Base-by-base conservation (phyloP, 2,329 filamentous ascomycete genomes). In the Triangularia verruculosa region DNA sequence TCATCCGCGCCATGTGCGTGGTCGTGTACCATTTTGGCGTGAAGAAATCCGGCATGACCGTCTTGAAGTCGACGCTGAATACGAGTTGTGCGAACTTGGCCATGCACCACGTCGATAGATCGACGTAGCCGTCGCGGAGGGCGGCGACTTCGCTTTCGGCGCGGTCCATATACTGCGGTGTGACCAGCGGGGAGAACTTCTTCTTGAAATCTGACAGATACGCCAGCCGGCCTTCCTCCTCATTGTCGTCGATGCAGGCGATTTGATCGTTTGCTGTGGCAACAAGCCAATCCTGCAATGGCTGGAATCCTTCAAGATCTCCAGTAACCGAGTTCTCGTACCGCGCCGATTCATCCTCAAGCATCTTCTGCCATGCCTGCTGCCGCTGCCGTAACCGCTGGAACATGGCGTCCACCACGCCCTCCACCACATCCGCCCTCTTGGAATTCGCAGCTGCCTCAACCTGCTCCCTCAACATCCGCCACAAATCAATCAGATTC, bases 241-340 rank as follows among this genome's bases (percentile, higher is more conserved):
- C 89, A 69, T 90, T 90, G 73, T 98, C 96, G 75, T 98, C 95
- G 72, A 99, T 97, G 77, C 93, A 97, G 62, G 93, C 93, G 74
- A 99, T 98, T 76, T 99, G 95, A 78, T 99, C 95, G 78, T 99
- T 99, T 70, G 96, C 95, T 63, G 96, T 92, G 54, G 95, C 93
- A 60, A 99, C 88, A 62, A 99, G 89, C 93, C 94, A 99, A 78
- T 99, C 95, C 74, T 96, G 91, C 27, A 97, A 80, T 2, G 90
- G 86, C 74, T 96, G 92, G 72, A 90, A 88, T 15, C 87, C 84
- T 60, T 89, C 86, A 8, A 87, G 76, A 57, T 88, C 86, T 4
- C 81, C 74, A 12, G 81, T 74, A 66, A 76, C 80, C 64, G 78
- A 80, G 2, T 77, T 73, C 75, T 90, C 89, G 76, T 92, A 96